These are phyloP conservation scores for Calycina herbarum DNA, from an alignment of 2,329 filamentous ascomycete species.

Conservation along the genomic window DNA sequence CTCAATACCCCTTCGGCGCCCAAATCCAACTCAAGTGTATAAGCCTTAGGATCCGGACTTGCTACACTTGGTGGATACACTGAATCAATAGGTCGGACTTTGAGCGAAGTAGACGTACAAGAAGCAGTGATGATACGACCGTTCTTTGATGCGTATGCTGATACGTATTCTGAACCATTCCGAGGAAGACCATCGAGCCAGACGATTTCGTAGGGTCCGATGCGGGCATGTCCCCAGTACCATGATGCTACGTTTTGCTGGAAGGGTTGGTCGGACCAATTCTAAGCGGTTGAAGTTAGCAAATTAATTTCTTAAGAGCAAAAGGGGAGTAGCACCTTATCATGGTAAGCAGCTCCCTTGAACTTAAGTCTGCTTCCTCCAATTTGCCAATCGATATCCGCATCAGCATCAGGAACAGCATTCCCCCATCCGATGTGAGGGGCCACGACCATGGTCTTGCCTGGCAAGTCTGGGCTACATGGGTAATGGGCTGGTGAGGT, in stretches of 20 bases:
- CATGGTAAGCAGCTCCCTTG: conserved; percentile 45
- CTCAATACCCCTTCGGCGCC: conserved; percentile 11
- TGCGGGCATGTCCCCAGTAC: conserved; percentile 48
- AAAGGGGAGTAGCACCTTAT: conserved; percentile 39
- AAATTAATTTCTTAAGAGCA: background rate
- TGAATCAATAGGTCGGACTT: conserved; percentile 23
- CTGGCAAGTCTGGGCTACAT: conserved; percentile 27
- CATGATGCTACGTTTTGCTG: conserved; percentile 36
- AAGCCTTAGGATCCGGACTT: background rate
- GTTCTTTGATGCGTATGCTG: conserved; percentile 37
- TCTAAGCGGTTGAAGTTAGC: conserved; percentile 33
- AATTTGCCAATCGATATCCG: conserved; percentile 31
- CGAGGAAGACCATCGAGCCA: conserved; percentile 43
- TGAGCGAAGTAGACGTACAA: conserved; percentile 27
- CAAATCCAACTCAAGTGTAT: conserved; percentile 10
- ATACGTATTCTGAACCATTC: conserved; percentile 32
- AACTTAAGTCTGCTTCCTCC: conserved; percentile 38
- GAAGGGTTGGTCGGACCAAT: conserved; percentile 45
- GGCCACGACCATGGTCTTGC: conserved; percentile 29
- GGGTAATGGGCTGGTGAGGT: conserved; percentile 32
- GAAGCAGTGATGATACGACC: conserved; percentile 32
- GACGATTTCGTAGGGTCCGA: conserved; percentile 46
- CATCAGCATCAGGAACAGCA: conserved; percentile 40
- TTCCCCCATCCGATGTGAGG: conserved; percentile 43
- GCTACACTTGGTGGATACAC: conserved; percentile 6